Evolutionary conservation across 1,284 basidiomycete genomes (phyloP), one percentile per base, ranked within the genome.

Genomic region (Leccinum fuscescens): DNA sequence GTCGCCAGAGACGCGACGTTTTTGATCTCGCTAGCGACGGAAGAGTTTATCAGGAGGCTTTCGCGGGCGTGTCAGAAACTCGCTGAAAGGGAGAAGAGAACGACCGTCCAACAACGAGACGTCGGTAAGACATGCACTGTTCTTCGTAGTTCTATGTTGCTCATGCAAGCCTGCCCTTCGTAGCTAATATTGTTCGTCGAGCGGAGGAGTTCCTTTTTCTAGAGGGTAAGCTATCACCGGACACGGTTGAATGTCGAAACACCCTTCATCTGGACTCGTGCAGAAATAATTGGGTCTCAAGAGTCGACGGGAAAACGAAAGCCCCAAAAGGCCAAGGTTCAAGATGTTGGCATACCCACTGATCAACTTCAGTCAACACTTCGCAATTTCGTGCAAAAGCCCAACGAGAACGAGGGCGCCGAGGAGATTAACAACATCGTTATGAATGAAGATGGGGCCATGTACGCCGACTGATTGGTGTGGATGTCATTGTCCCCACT

Each of bases 121-220:
- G 74, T 92, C 39, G 86, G 90, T 90, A 65, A 59, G 79, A 72
- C 24, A 42, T 55, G 0, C 31, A 17, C 44, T 24, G 27, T 42
- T 39, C 50, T 37, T 7, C 11, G n/a, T 42, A 20, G n/a, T 33
- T 6, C 6, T 29, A 2, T 59, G 22, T 22, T 46, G 11, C 29
- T 53, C 44, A 17, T 60, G 46, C 54, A 46, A n/a, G 35, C 11
- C 4, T 22, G 44, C n/a, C 17, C 2, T 14, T 56, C 22, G 57
- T 55, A 91, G 90, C 83, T 5, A 78, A 79, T 12, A 82, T 86
- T 15, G 83, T 86, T 24, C 79, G 86, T 61, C 83, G 81, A 65
- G 84, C 79, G 55, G 88, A 90, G 53, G 90, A 92, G 63, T 90
- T 88, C 65, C 69, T 87, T 54, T 92, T 92, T 67, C 79, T 92